Evolutionary conservation across 2,329 filamentous ascomycete species (phyloP), one percentile per base, ranked within the genome.

Genomic region (Epichloe glyceriae): DNA sequence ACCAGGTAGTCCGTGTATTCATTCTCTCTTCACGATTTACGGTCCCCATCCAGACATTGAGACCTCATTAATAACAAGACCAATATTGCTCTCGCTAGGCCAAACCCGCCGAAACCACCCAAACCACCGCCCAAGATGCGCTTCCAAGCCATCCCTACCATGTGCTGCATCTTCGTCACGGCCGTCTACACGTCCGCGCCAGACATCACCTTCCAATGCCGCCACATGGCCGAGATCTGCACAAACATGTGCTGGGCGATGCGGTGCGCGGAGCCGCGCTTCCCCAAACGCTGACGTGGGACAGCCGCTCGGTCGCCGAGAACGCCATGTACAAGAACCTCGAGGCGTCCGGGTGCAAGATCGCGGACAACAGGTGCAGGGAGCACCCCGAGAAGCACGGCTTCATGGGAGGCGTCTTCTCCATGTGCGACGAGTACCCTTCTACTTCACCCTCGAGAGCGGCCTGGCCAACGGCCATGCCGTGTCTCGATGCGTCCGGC

Each of bases 161-260:
- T 30, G 26, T 30, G 26, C 26, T 30, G 26, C 26, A 8, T 26
- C 26, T 8, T 8, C 26, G 8, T 26, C 2, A 26, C 7, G 26
- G 26, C 7, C 26, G 26, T 26, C 26, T 26, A 26, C 42, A 33
- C 42, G 46, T 26, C 11, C 8, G 26, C 30, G 3, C 57, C 57
- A 35, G 56, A 59, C 46, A 47, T 58, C 26, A 57, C 52, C 19
- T 58, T 58, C 44, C 35, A 50, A 26, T 57, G 56, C 51, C 44
- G 54, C 49, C 50, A 50, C 40, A 54, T 54, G 47, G 52, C 56
- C 17, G 55, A 59, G 12, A 47, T 58, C 37, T 59, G 56, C 51
- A 54, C 51, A 20, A 59, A 58, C 56, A 59, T 59, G 54, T 58
- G 57, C 54, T 59, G 55, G 55, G 57, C 57, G 45, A 47, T 54